A percentile compares a stretch with the other conserved stretches of the same genome.
Evolutionary conservation across 164 flowering plant genomes (phyloP).

Genomic region (Tetracentron sinense): DNA sequence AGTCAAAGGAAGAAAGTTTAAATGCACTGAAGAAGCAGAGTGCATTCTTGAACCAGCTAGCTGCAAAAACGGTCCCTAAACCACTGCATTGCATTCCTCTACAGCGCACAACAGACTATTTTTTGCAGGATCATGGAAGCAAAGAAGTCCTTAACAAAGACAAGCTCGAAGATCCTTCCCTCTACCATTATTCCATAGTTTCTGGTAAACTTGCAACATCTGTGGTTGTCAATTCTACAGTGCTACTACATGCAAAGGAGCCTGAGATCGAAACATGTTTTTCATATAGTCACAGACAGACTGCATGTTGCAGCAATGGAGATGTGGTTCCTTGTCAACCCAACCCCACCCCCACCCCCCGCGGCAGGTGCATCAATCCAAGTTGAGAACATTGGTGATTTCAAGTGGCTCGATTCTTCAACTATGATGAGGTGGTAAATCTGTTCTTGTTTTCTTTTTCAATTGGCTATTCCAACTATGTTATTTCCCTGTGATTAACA

Average conservation of each 20-base stretch:
- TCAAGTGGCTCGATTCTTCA: constrained; percentile 93
- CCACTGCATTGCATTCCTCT: constrained; percentile 85
- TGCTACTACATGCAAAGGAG: constrained; percentile 59
- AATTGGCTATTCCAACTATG: too few relatives aligned
- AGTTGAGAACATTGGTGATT: constrained; percentile 81
- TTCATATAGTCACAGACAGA: constrained; percentile 89
- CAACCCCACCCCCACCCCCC: too few relatives aligned
- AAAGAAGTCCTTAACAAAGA: constrained; percentile 29
- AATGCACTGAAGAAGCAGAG: constrained; percentile 62
- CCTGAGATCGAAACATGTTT: constrained; percentile 95
- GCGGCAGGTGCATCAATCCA: constrained; percentile 58
- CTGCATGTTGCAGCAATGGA: constrained; percentile 85
- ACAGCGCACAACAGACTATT: constrained; percentile 69
- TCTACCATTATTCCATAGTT: constrained; percentile 90
- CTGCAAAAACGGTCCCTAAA: constrained; percentile 86
- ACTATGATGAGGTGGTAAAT: too few relatives aligned
- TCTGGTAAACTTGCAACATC: constrained; percentile 96
- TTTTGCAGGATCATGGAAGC: constrained; percentile 29
- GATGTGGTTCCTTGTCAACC: constrained; percentile 88
- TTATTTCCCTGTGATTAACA: too few relatives aligned
- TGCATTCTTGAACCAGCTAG: constrained; percentile 81
- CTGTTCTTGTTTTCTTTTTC: too few relatives aligned
- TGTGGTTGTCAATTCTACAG: constrained; percentile 91
- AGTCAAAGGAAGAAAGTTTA: constrained; percentile 60
- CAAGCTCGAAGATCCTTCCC: constrained; percentile 67